Evolutionary conservation across 352 stramenopile genomes (phyloP).

Genomic region (Phytopythium cucurbitacearum): DNA sequence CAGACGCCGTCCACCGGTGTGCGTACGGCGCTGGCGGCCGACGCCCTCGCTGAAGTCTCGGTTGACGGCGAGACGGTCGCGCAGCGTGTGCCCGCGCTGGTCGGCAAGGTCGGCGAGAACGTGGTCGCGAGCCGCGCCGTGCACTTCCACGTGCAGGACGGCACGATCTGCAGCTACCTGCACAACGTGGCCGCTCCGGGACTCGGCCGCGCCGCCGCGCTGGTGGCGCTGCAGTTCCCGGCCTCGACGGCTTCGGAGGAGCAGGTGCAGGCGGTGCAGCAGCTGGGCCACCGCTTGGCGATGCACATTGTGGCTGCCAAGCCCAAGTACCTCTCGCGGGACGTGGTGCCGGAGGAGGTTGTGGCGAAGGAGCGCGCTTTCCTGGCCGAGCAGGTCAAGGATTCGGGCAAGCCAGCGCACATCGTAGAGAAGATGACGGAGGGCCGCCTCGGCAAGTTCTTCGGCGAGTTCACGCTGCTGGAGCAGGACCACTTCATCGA

Average conservation of each 20-base stretch:
- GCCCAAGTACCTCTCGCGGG: slow-evolving; percentile 87
- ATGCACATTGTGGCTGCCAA: slow-evolving; percentile 96
- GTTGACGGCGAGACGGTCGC: slow-evolving; percentile 60
- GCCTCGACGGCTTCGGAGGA: slow-evolving; percentile 37
- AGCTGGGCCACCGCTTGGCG: slow-evolving; percentile 89
- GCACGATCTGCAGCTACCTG: slow-evolving; percentile 82
- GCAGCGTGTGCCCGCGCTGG: slow-evolving; percentile 68
- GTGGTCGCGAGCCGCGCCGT: slow-evolving; percentile 71
- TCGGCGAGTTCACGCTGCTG: slow-evolving; percentile 89
- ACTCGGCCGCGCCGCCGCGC: slow-evolving; percentile 76
- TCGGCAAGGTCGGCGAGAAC: slow-evolving; percentile 87
- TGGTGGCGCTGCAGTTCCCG: slow-evolving; percentile 88
- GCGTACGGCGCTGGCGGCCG: slow-evolving; percentile 17
- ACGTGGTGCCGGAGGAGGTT: slow-evolving; percentile 77
- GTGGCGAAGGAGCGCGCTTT: slow-evolving; percentile 91
- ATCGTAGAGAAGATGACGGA: slow-evolving; percentile 95
- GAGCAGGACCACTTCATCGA: slow-evolving; percentile 94
- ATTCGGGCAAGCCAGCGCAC: slow-evolving; percentile 85
- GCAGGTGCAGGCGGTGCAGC: slow-evolving; percentile 52
- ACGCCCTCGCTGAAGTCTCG: slow-evolving; percentile 38
- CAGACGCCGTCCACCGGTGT: slow-evolving; percentile 7
- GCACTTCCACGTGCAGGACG: slow-evolving; percentile 60
- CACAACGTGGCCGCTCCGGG: slow-evolving; percentile 72
- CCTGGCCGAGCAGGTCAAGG: slow-evolving; percentile 85
- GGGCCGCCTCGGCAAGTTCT: slow-evolving; percentile 92